Conservation (phyloP, 2,329 filamentous ascomycete species). For the Penicillium janthinellum region DNA sequence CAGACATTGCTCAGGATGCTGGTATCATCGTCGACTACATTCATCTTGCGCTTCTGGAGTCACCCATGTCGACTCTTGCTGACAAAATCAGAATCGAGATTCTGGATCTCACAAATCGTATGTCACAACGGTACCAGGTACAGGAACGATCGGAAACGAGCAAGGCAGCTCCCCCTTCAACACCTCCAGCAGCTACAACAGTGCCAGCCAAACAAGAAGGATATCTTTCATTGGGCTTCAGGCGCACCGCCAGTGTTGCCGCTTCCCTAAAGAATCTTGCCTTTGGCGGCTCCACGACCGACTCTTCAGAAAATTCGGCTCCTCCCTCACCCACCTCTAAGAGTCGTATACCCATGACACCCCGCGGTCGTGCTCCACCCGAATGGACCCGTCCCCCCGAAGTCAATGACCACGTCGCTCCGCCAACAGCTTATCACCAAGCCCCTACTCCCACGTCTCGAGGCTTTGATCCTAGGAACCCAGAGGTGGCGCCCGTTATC, state of each 20-base stretch:
- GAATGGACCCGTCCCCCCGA: conserved; percentile 70
- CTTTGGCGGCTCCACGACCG: conserved; percentile 50
- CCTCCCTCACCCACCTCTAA: conserved; percentile 34
- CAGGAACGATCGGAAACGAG: conserved; percentile 38
- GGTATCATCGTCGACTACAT: conserved; percentile 84
- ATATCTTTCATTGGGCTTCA: conserved; percentile 62
- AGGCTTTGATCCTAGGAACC: conserved; percentile 66
- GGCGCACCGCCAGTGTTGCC: conserved; percentile 65
- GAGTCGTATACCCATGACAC: conserved; percentile 43
- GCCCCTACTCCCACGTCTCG: conserved; percentile 79
- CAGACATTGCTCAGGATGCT: conserved; percentile 85
- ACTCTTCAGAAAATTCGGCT: conserved; percentile 27
- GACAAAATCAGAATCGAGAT: conserved; percentile 72
- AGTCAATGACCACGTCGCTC: conserved; percentile 68
- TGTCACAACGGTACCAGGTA: conserved; percentile 44
- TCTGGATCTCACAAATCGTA: conserved; percentile 37
- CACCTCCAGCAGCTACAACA: conserved; percentile 48
- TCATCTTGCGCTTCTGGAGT: conserved; percentile 74
- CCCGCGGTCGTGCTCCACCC: conserved; percentile 54
- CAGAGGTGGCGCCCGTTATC: conserved; percentile 62
- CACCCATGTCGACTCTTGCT: conserved; percentile 70
- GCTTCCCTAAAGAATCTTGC: conserved; percentile 65
- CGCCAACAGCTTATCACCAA: conserved; percentile 71
- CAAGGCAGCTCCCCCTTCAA: conserved; percentile 44
- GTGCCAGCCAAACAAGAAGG: conserved; percentile 58